These are phyloP conservation scores for Kurtzmaniella quercitrusa DNA, from an alignment of 1,139 yeast genomes.

Conservation along the genomic window DNA sequence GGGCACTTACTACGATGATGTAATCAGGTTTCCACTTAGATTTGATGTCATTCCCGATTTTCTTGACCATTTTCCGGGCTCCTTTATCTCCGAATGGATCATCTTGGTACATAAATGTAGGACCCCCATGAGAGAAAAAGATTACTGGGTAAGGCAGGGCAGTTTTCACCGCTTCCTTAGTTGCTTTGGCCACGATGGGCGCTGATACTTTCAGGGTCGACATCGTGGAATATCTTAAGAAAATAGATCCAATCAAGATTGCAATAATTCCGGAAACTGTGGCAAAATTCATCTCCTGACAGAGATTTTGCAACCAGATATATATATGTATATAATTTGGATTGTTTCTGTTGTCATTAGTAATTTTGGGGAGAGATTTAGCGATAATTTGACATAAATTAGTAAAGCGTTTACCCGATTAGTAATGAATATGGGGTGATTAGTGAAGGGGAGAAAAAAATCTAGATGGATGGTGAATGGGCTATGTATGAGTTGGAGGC, in stretches of 20 bases:
- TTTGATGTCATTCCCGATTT: constrained; percentile 49
- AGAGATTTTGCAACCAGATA: background rate
- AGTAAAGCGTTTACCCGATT: background rate
- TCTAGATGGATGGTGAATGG: no score
- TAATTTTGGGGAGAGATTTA: background rate
- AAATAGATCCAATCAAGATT: background rate
- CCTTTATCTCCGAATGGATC: constrained; percentile 47
- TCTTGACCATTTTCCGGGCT: constrained; percentile 51
- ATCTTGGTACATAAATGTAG: constrained; percentile 56
- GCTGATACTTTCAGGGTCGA: background rate
- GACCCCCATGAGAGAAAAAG: constrained; percentile 78
- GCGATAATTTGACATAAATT: background rate
- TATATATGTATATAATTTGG: no score
- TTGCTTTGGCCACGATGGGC: background rate
- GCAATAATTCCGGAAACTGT: background rate
- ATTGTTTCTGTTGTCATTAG: background rate
- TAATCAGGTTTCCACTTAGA: constrained; percentile 55
- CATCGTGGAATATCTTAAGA: background rate
- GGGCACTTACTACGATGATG: constrained; percentile 66
- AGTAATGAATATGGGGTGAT: no score
- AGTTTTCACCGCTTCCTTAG: constrained; percentile 8
- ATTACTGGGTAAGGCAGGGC: constrained; percentile 46
- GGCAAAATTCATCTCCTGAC: background rate
- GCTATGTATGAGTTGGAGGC: background rate
- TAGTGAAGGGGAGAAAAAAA: no score